phyloP scores from a whole-genome alignment of 1,139 yeast genomes.

The Pichia sp. region DNA sequence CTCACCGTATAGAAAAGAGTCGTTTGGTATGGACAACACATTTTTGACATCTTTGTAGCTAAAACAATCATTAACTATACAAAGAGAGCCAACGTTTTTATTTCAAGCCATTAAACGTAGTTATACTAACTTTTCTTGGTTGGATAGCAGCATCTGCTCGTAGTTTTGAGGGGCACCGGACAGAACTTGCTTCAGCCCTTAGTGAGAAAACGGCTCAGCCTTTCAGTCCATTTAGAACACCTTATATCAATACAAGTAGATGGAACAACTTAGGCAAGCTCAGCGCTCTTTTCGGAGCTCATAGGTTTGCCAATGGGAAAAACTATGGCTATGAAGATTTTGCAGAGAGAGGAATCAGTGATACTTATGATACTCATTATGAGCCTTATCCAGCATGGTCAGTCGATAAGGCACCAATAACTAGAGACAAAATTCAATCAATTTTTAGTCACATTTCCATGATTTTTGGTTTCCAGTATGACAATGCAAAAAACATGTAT shows the following conservation, averaged over 20 bases:
- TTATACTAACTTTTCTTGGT: constrained; percentile 5
- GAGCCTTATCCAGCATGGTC: constrained; percentile 61
- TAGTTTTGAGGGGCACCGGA: constrained; percentile 1
- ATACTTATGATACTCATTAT: constrained; percentile 33
- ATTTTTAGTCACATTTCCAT: constrained; percentile 44
- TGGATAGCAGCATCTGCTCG: background rate
- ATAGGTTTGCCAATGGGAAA: constrained; percentile 20
- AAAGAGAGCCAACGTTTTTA: no score
- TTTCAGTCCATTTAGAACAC: constrained; percentile 46
- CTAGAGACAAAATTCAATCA: constrained; percentile 46
- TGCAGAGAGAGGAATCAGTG: constrained; percentile 37
- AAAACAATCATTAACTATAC: no score
- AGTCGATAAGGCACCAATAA: constrained; percentile 32
- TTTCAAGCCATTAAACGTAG: no score
- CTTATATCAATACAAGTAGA: constrained; percentile 38
- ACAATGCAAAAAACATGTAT: constrained; percentile 57
- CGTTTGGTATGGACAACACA: constrained; percentile 11
- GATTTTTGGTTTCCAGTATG: constrained; percentile 65
- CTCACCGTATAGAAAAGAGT: background rate
- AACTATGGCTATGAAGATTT: constrained; percentile 31
- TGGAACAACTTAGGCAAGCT: constrained; percentile 37
- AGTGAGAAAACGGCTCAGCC: constrained; percentile 36
- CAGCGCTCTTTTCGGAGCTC: constrained; percentile 28
- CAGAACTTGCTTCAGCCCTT: constrained; percentile 27
- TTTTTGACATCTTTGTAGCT: no score